Evolutionary conservation across 2,329 filamentous ascomycete genomes (phyloP).

Genomic region (Botrytis hyacinthi): DNA sequence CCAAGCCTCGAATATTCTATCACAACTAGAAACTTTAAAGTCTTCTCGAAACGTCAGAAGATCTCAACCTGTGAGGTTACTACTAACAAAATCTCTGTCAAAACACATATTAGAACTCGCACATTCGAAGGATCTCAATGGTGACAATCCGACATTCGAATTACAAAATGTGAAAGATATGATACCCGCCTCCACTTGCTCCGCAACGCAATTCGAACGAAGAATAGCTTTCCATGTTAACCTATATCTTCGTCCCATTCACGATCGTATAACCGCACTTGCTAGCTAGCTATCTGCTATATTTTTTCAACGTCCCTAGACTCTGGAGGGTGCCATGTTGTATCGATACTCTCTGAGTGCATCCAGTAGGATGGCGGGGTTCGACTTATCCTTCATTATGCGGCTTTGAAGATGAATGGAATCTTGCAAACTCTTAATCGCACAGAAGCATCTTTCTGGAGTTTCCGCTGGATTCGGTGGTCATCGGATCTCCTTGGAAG

Average conservation of each 20-base stretch:
- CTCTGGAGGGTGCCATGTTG: neutral
- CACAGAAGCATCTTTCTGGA: neutral
- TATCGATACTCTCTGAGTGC: neutral
- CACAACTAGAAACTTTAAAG: too few relatives aligned
- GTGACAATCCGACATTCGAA: neutral
- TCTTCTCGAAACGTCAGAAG: neutral
- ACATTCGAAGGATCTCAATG: neutral
- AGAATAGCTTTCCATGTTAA: neutral
- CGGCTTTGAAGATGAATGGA: neutral
- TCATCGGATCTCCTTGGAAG: neutral
- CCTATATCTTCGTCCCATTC: too few relatives aligned
- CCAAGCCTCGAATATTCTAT: neutral
- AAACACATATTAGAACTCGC: neutral
- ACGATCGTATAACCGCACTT: neutral
- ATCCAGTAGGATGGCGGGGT: neutral
- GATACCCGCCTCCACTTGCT: neutral
- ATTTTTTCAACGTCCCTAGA: too few relatives aligned
- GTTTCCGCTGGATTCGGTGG: neutral
- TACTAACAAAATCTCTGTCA: neutral
- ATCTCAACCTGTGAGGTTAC: neutral
- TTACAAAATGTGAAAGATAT: too few relatives aligned
- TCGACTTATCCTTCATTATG: neutral
- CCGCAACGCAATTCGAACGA: neutral
- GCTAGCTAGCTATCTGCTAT: neutral
- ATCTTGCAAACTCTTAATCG: neutral